Percentiles rank a stretch among this genome's conserved stretches.
Evolutionary conservation across 371 early-diverging fungal genomes (phyloP).

Genomic region (Sporodiniella umbellata): DNA sequence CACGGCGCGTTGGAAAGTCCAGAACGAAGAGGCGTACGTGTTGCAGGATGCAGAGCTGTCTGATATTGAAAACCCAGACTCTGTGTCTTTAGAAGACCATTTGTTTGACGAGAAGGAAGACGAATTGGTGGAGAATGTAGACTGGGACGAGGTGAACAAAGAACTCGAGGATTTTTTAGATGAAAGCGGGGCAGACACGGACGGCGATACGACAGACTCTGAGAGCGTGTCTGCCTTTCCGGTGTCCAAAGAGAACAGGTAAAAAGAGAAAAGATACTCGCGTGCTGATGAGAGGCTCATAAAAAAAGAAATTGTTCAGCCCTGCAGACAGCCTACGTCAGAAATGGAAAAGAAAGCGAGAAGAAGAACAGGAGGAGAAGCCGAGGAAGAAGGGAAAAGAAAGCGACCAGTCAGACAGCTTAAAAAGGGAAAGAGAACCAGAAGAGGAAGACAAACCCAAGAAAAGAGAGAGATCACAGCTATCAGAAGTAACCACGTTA

Average conservation of each 20-base stretch:
- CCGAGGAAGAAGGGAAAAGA: background rate
- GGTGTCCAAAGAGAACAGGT: slow-evolving; percentile 10
- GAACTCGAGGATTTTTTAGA: slow-evolving; percentile 60
- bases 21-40: slow-evolving; percentile 53
- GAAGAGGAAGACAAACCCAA: slow-evolving; percentile 7
- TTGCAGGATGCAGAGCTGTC: slow-evolving; percentile 26
- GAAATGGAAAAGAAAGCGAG: slow-evolving; percentile 10
- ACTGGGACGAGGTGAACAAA: slow-evolving; percentile 55
- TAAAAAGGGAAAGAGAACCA: slow-evolving; percentile 17
- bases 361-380: background rate
- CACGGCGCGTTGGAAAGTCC: slow-evolving; percentile 52
- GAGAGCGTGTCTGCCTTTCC: slow-evolving; percentile 4
- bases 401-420: background rate
- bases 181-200: slow-evolving; percentile 53
- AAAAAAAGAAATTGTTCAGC: no score
- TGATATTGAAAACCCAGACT: slow-evolving; percentile 31
- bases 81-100: slow-evolving; percentile 28
- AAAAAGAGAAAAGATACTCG: slow-evolving; percentile 1
- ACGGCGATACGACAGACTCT: slow-evolving; percentile 42
- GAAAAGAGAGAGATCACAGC: slow-evolving; percentile 22
- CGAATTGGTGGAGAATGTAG: slow-evolving; percentile 42
- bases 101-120: slow-evolving; percentile 40
- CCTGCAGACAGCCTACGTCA: slow-evolving; percentile 8
- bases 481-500: slow-evolving; percentile 31
- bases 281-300: slow-evolving; percentile 1